Evolutionary conservation across 1,139 yeast species (phyloP), one percentile per base, ranked within the genome.

Genomic region (Kluyveromyces sp.): DNA sequence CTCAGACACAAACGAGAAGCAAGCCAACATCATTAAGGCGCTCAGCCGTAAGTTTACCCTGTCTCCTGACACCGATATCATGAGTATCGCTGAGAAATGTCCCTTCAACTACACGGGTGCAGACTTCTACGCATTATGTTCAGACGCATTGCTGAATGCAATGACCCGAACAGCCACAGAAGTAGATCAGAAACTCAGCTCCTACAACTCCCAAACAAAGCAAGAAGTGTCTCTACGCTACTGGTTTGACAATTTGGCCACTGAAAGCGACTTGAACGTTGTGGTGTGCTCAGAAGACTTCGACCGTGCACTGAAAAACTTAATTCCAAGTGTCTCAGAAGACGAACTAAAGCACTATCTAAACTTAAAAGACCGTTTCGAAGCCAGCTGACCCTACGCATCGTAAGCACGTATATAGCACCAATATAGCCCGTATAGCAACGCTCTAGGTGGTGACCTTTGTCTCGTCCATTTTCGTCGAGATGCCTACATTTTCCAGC

Each of bases 71-170:
- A 87, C 89, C 8, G 73, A 83, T 47, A 67, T 89, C 46, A 55
- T 59, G 3, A 56, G 61, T n/a, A 67, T 92, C 34, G 92, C 95
- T 0, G 71, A 74, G 18, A 66, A 68, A 22, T 88, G 97, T 64
- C 84, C 95, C 0, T 88, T 82, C 60, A 88, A 88, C 12, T 89
- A 80, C 58, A 89, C 98, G 0, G 98, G 98, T 53, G 98, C 98
- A 3, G 98, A 92, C 64, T 89, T 92, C 64, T 92, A 92, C 64
- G 98, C 98, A 0, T 69, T 89, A 51, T 87, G 96, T 60, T 83
- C 95, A 0, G 97, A 92, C 63, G 85, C 96, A 0, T 86, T 89
- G 94, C 71, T 88, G 55, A 87, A 86, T 63, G 96, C 97, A 7
- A 89, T 92, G 96, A 83, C 92, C 1, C 70, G 96, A 55, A 80